Evolutionary conservation across 495 filamentous ascomycete species (phyloP), one percentile per base, ranked within the genome.

Genomic region (Penicillium soppii): DNA sequence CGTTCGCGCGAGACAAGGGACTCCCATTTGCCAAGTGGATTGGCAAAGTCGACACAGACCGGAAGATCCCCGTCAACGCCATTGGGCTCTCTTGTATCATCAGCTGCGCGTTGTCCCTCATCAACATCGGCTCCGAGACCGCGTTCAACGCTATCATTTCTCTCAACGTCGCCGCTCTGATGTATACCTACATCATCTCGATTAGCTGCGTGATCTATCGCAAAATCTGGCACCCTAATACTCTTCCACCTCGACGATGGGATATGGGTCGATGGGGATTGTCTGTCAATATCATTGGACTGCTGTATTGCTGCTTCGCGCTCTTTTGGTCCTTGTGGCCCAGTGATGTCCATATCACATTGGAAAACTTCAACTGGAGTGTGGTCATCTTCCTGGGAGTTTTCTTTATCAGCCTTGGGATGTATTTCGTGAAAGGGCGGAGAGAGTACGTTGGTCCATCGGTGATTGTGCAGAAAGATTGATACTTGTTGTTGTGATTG

Each of bases 31-130:
- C 69, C 0, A 1, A 61, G 47, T 42, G 60, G 63, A 69, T 52
- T 27, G 66, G 67, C 10, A 38, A 63, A 7, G 47, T 74, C 4
- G 73, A 76, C 43, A 53, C 59, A 4, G 22, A 55, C 1, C 61
- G 62, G 58, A 67, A 71, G 39, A 72, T 85, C 20, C 80, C 76
- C 2, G 60, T 74, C 21, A 77, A 77, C 50, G 70, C 80, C 0
- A 53, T 53, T 27, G 43, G 33, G 2, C 39, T 81, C 21, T 51
- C 47, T 3, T 56, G 47, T 9, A 8, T 50, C 4, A 49, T 47
- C 23, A 52, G 54, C 30, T 50, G 48, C 7, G 27, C 40, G 22
- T 22, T 66, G 3, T 62, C 66, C n/a, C 63, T 71, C 1, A 68
- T 75, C 53, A 69, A 69, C 39, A 68, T 68, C 40, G 74, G 73